A percentile compares a stretch with the other conserved stretches of the same genome.
These are phyloP conservation scores for Chenopodium quinoa DNA, from an alignment of 148 eudicot genomes.

Conservation along the genomic window DNA sequence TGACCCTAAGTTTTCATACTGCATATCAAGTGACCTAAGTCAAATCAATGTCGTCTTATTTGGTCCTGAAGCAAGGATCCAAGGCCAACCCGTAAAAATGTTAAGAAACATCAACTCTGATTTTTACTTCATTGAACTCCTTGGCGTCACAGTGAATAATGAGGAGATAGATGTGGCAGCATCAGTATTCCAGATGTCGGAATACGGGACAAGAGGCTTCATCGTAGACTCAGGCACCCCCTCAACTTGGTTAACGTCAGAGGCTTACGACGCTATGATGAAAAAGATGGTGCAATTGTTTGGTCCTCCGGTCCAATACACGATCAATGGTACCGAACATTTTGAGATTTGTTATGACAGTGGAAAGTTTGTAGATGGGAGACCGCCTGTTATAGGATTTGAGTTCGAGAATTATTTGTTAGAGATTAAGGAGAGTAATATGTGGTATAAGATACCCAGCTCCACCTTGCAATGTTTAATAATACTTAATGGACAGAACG, in stretches of 20 bases:
- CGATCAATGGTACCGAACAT: too few species aligned
- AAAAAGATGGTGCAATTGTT: background rate
- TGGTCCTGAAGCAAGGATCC: constrained; percentile 15
- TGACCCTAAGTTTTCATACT: constrained; percentile 19
- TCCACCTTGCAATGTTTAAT: constrained; percentile 3
- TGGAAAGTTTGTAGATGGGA: background rate
- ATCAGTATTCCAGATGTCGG: background rate
- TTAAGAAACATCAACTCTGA: background rate
- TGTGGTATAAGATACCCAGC: background rate
- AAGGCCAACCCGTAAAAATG: constrained; percentile 1
- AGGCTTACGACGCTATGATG: background rate
- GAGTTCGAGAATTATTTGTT: background rate
- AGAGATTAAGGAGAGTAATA: background rate
- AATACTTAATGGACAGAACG: background rate
- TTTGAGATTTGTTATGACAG: constrained; percentile 14
- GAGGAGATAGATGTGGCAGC: background rate
- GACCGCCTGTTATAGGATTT: constrained; percentile 14
- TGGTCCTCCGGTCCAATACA: background rate
- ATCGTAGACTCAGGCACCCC: constrained; percentile 12
- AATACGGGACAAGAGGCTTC: background rate
- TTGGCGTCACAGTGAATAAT: background rate
- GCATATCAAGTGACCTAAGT: background rate
- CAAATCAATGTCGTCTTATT: background rate
- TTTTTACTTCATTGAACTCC: constrained; percentile 8
- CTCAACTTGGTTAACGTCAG: background rate